Evolutionary conservation across 345 rosid genomes (phyloP), one percentile per base, ranked within the genome.

Genomic region (Gossypium sturtianum): DNA sequence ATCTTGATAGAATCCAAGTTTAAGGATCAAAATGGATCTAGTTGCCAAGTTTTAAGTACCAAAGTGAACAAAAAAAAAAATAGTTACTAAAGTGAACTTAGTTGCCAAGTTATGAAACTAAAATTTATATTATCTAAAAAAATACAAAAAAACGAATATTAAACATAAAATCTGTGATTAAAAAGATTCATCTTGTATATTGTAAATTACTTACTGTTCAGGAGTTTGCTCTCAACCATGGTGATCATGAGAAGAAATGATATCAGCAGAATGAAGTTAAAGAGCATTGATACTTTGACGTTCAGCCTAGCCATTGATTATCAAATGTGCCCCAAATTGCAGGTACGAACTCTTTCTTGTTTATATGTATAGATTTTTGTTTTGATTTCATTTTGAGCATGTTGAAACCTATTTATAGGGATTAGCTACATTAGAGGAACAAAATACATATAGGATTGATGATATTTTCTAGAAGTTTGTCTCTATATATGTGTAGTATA

Each of bases 171-270:
- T 47, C 15, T 9, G 12, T 56, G 13, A 56, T 20, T 1, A 56
- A 56, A 20, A 56, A 10, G 27, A 20, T 56, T 56, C 41, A 34
- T 34, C 1, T 56, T 56, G 60, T 20, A 9, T n/a, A 56, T 19
- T 56, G 20, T 20, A 56, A 34, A 56, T 9, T 56, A 56, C 63
- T 54, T 71, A 71, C 74, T 11, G 74, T 7, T 52, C 27, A 54
- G 45, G 6, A 51, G 34, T 41, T 20, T 71, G 74, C 64, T 54
- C 29, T 71, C 64, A 3, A 51, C 74, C 74, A 71, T 71, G 74
- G 51, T 29, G 29, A 54, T 12, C 16, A 71, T 54, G 51, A 71
- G 74, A 53, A 70, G 25, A 17, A 70, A 34, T 53, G 74, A 71
- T 7, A 71, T 23, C 63, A 71, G 49, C 12, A 71, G 29, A 11